Base-by-base conservation (phyloP, 192 early-diverging fungal species). In the Ramicandelaber brevisporus region DNA sequence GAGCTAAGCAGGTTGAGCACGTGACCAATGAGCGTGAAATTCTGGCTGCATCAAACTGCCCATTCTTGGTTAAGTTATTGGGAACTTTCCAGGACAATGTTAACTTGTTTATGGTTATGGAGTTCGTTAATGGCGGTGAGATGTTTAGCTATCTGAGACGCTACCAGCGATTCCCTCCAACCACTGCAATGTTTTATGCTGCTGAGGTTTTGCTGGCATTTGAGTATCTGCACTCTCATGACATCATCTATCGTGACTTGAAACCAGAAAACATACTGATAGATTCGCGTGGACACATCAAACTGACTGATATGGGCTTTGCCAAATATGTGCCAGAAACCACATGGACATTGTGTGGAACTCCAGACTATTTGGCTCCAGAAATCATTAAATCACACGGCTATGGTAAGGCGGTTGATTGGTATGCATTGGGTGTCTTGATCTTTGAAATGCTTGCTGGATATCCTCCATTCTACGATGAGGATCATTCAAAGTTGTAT, bases 381-480 rank as follows among this genome's bases (percentile, higher is more conserved):
- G 78, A 81, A 40, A 78, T 90, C 28, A 84, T 86, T 50, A 79
- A 90, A 53, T 76, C 80, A 28, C 80, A 78, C 46, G 85, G 85
- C 17, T 87, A 90, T 49, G 80, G 82, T 9, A 72, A 73, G 33
- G 78, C 84, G 4, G 87, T 88, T 0, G 87, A 92, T 53, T 92
- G 87, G 87, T 92, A 78, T 65, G 77, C 82, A 23, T 64, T 92
- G 39, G 87, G 87, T 18, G 65, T 92, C 28, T 41, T 92, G 25
- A 80, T 92, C 30, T 87, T 82, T 43, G 83, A 87, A 57, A 92
- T 92, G 86, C 59, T 86, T 14, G 85, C 85, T 5, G 85, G 85
- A 27, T 72, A 83, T 40, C 86, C 86, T 29, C 86, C 86, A 21
- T 92, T 92, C 59, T 83, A 79, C 40, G 86, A 88, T 55, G 84